These are phyloP conservation scores for Coemansia asiatica DNA, from an alignment of 192 early-diverging fungal species.

Conservation along the genomic window DNA sequence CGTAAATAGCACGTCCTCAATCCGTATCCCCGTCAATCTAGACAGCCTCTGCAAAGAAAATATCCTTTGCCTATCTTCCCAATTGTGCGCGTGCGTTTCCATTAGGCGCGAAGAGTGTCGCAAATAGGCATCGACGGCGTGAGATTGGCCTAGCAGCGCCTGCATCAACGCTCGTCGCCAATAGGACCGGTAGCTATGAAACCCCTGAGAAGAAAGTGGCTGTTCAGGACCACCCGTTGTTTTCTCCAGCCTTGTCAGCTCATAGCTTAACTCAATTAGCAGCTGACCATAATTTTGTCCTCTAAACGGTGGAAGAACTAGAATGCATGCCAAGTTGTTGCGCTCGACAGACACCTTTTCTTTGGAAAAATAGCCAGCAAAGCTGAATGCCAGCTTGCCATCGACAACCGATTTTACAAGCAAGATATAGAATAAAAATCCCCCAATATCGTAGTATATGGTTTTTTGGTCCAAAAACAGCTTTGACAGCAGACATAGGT, in stretches of 20 bases:
- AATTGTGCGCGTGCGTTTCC: constrained; percentile 4
- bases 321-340: constrained; percentile 90
- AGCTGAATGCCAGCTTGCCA: constrained; percentile 56
- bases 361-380: constrained; percentile 97
- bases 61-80: constrained; percentile 30
- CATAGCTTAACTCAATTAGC: constrained; percentile 93
- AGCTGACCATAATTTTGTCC: constrained; percentile 81
- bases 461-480: constrained; percentile 97
- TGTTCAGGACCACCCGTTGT: constrained; percentile 83
- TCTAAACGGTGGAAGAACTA: constrained; percentile 85
- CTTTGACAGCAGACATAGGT: constrained; percentile 89
- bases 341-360: constrained; percentile 82
- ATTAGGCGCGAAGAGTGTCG: background rate
- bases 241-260: constrained; percentile 68
- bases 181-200: constrained; percentile 75
- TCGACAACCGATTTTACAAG: constrained; percentile 55
- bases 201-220: constrained; percentile 83
- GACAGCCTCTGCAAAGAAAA: constrained; percentile 56
- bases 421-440: constrained; percentile 93
- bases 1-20: constrained; percentile 71
- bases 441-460: constrained; percentile 89
- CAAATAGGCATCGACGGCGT: constrained; percentile 29
- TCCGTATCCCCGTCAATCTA: constrained; percentile 62
- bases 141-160: constrained; percentile 45
- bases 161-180: constrained; percentile 75